Percentiles rank a stretch among this genome's conserved stretches.
phyloP scores from a whole-genome alignment of 371 early-diverging fungal genomes.

The Mucor velutinosus region DNA sequence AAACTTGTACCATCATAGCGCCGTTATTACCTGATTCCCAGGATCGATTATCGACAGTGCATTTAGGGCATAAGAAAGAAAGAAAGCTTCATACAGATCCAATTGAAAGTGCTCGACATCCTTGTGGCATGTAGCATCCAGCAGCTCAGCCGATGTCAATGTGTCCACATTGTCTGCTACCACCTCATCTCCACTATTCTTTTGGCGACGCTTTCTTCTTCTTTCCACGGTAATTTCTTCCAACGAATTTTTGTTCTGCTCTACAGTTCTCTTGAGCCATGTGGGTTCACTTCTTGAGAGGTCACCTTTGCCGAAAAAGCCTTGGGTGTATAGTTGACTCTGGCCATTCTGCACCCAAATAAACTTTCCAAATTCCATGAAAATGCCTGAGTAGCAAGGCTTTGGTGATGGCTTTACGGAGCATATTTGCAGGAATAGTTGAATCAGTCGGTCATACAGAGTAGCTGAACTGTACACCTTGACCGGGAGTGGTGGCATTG shows the following conservation, averaged over 20 bases:
- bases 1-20: not conserved
- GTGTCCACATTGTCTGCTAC: not conserved
- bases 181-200: not conserved
- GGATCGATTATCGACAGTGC: conserved; percentile 43
- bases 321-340: conserved; percentile 58
- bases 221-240: conserved; percentile 55
- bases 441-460: not conserved
- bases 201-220: conserved; percentile 48
- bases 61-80: conserved; percentile 61
- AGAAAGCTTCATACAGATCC: conserved; percentile 70
- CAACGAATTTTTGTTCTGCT: conserved; percentile 17
- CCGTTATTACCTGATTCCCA: conserved; percentile 23
- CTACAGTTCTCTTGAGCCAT: conserved; percentile 50
- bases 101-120: conserved; percentile 63
- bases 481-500: conserved; percentile 9
- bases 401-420: conserved; percentile 2
- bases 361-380: conserved; percentile 38
- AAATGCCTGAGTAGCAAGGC: conserved; percentile 18
- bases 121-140: conserved; percentile 3
- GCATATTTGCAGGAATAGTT: not conserved
- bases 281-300: conserved; percentile 83
- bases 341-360: conserved; percentile 48
- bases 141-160: conserved; percentile 12
- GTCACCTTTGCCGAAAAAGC: conserved; percentile 86
- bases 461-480: not conserved